Evolutionary conservation across 768 basidiomycete species (phyloP).

Genomic region (Kwoniella bestiolae): DNA sequence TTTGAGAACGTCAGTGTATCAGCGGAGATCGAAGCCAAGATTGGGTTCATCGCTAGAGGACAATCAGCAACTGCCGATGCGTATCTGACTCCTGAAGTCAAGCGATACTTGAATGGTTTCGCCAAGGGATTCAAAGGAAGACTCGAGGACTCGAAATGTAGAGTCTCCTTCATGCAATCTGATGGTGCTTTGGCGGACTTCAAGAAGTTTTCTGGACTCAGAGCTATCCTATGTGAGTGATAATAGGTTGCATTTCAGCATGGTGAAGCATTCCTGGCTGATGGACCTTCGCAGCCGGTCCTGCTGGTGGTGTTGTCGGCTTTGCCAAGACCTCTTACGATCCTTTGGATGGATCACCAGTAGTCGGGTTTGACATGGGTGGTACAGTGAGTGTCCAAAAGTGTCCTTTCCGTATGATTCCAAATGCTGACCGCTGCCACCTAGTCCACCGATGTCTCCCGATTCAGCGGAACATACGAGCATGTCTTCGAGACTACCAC

Average conservation of each 20-base stretch:
- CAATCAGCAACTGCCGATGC: constrained; percentile 48
- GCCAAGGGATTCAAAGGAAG: constrained; percentile 35
- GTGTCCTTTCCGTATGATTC: not conserved
- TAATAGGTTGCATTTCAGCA: too few species aligned
- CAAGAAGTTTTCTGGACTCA: constrained; percentile 85
- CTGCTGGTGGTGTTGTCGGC: constrained; percentile 94
- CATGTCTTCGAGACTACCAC: constrained; percentile 63
- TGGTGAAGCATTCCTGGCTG: too few species aligned
- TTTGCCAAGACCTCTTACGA: constrained; percentile 86
- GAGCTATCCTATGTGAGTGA: constrained; percentile 61
- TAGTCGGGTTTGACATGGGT: constrained; percentile 73
- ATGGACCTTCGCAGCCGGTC: constrained; percentile 69
- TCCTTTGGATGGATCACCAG: constrained; percentile 72
- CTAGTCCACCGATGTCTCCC: constrained; percentile 68
- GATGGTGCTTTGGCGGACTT: constrained; percentile 63
- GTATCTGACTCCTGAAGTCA: constrained; percentile 50
- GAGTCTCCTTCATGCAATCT: constrained; percentile 77
- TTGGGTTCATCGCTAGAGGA: constrained; percentile 46
- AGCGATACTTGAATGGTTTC: constrained; percentile 47
- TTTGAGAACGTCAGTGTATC: constrained; percentile 62
- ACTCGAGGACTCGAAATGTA: constrained; percentile 27
- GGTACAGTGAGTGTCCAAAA: constrained; percentile 72
- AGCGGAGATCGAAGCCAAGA: constrained; percentile 29
- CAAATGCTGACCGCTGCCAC: not conserved
- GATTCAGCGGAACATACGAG: constrained; percentile 88